Conservation (phyloP, 2,329 filamentous ascomycete genomes). For the Colletotrichum liriopes region DNA sequence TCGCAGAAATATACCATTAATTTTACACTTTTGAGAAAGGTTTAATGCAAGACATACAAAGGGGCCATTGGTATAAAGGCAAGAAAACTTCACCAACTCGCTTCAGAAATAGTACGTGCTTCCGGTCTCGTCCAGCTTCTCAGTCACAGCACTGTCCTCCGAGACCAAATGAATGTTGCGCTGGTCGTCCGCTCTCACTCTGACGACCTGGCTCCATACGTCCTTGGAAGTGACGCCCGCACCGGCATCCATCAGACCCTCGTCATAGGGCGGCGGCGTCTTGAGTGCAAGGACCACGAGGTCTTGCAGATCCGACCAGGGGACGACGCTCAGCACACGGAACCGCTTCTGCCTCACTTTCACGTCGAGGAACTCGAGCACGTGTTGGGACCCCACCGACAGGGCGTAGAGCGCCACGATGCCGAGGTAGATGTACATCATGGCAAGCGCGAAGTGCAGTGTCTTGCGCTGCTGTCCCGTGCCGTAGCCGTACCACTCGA, state of each 20-base stretch:
- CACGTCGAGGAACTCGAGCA: slow-evolving; percentile 3
- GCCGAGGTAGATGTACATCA: slow-evolving; percentile 26
- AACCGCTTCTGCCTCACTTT: not conserved
- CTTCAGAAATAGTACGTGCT: slow-evolving; percentile 5
- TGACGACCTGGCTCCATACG: slow-evolving; percentile 14
- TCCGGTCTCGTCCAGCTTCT: slow-evolving; percentile 10
- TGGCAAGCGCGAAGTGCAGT: not conserved
- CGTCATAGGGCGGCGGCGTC: slow-evolving; percentile 14
- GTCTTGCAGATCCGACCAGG: slow-evolving; percentile 29
- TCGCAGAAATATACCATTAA: no score
- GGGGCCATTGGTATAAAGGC: no score
- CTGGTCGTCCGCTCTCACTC: slow-evolving; percentile 6
- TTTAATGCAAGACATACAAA: no score
- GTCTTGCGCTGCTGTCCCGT: slow-evolving; percentile 16
- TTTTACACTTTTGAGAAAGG: no score
- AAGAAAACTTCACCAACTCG: not conserved
- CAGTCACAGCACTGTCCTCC: not conserved
- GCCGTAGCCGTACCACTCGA: slow-evolving; percentile 8
- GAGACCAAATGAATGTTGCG: not conserved
- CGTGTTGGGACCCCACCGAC: not conserved
- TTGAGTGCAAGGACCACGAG: slow-evolving; percentile 18
- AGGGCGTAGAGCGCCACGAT: not conserved
- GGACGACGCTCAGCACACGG: slow-evolving; percentile 16
- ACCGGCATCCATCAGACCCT: not conserved
- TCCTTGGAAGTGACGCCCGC: not conserved